Evolutionary conservation across 345 rosid genomes (phyloP).

Genomic region (sweet orange (Citrus sinensis)): DNA sequence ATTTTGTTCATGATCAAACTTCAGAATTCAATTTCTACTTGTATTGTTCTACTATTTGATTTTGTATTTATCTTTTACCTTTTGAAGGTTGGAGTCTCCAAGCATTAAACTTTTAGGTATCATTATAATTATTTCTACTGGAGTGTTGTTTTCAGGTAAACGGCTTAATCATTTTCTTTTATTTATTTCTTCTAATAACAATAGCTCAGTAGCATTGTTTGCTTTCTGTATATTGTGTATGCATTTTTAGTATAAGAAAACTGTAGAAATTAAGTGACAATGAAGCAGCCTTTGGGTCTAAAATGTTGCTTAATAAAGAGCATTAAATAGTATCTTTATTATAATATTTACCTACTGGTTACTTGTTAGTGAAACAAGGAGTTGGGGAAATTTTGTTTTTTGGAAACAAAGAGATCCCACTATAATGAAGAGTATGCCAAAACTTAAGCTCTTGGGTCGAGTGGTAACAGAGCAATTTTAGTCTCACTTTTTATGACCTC

Average conservation of each 20-base stretch:
- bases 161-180: constrained; percentile 10
- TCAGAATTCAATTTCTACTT: neutral
- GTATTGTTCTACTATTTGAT: constrained; percentile 21
- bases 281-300: neutral
- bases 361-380: neutral
- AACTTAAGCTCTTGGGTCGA: neutral
- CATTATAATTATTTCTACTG: constrained; percentile 74
- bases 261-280: neutral
- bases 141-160: constrained; percentile 85
- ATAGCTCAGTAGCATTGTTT: neutral
- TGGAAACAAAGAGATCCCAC: neutral
- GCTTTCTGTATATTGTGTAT: neutral
- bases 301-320: neutral
- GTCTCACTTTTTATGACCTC: neutral
- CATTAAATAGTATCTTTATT: neutral
- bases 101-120: constrained; percentile 90
- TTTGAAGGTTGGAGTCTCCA: constrained; percentile 90
- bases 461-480: neutral
- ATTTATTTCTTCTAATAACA: neutral
- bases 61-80: constrained; percentile 12
- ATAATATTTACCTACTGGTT: neutral
- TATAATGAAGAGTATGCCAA: neutral
- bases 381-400: neutral
- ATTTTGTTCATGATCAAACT: neutral
- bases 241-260: too few species aligned